Evolutionary conservation across 2,329 filamentous ascomycete species (phyloP), one percentile per base, ranked within the genome.

Genomic region (Colletotrichum melonis): DNA sequence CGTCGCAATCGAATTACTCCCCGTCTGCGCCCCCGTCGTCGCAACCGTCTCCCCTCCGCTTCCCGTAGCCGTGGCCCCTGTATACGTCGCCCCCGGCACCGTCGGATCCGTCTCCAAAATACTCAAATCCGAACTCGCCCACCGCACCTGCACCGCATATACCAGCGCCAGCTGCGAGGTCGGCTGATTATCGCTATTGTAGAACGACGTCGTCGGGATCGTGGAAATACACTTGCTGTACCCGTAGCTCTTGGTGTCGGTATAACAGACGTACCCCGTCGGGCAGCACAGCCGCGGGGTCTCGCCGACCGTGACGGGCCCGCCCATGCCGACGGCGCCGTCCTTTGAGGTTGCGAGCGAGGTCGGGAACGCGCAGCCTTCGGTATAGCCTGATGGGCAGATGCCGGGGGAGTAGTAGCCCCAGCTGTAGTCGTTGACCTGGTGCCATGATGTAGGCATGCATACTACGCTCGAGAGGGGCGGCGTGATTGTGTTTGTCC

Each of bases 141-240:
- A 77, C 30, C 76, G 70, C n/a, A 77, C 76, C 55, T 77, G 75
- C 12, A 77, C 57, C 9, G 69, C 76, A 52, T 38, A 77, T 8
- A 76, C 75, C 42, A 73, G 57, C 19, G 72, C 68, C 19, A 74
- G 69, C 7, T n/a, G 55, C 24, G 68, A 63, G 1, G 63, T 72
- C 4, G 9, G 54, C 24, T 63, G 24, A 14, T 72, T 68, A 30
- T 67, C 19, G 35, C 6, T 35, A 58, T 68, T 32, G 32, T 55
- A 60, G 11, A 54, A 75, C 19, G 57, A 55, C 54, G 14, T 66
- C n/a, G 62, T 73, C 52, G 73, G 73, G 12, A 67, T n/a, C n/a
- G 74, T 76, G n/a, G 64, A 63, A 5, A 67, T 57, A 22, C 74
- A 76, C 64, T 73, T 72, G 68, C 74, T 76, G 32, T 74, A 75